A percentile compares a stretch with the other conserved stretches of the same genome.
Evolutionary conservation across 2,329 filamentous ascomycete genomes (phyloP).

Genomic region (Cryphonectria nitschkei): DNA sequence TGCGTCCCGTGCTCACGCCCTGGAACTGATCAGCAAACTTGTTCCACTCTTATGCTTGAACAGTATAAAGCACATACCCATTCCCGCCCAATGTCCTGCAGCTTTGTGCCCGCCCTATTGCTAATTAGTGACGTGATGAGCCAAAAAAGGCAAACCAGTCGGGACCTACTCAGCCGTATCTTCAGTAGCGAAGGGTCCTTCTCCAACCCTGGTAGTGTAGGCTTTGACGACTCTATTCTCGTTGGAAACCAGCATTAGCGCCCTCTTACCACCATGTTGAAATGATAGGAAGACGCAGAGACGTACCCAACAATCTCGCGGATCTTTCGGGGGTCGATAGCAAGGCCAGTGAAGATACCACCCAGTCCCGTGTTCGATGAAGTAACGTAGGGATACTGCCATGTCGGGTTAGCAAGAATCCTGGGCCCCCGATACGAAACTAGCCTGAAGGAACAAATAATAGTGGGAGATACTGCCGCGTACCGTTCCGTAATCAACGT

Average conservation of each 20-base stretch:
- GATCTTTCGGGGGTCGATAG: conserved; percentile 58
- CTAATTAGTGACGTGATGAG: not conserved
- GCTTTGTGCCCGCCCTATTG: conserved; percentile 37
- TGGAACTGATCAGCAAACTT: not conserved
- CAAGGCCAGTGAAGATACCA: conserved; percentile 62
- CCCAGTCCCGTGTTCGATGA: conserved; percentile 61
- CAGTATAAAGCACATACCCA: not conserved
- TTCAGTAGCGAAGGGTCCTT: conserved; percentile 66
- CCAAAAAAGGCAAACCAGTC: not conserved
- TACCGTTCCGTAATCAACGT: conserved; percentile 59
- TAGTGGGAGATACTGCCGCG: not conserved
- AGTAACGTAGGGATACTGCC: conserved; percentile 58
- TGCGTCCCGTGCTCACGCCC: conserved; percentile 54
- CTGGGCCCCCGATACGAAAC: no score
- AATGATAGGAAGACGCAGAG: no score
- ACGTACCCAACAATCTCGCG: conserved; percentile 54
- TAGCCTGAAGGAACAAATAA: not conserved
- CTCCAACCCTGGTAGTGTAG: conserved; percentile 64
- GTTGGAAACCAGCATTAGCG: not conserved
- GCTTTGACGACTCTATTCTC: conserved; percentile 59
- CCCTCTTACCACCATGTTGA: not conserved
- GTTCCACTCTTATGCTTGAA: not conserved
- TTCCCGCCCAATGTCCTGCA: conserved; percentile 46
- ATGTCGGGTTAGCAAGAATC: not conserved
- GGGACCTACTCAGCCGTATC: conserved; percentile 39